A percentile compares a stretch with the other conserved stretches of the same genome.
Conservation (phyloP, 208 protist species). For the Trypanosoma scelopori region DNA sequence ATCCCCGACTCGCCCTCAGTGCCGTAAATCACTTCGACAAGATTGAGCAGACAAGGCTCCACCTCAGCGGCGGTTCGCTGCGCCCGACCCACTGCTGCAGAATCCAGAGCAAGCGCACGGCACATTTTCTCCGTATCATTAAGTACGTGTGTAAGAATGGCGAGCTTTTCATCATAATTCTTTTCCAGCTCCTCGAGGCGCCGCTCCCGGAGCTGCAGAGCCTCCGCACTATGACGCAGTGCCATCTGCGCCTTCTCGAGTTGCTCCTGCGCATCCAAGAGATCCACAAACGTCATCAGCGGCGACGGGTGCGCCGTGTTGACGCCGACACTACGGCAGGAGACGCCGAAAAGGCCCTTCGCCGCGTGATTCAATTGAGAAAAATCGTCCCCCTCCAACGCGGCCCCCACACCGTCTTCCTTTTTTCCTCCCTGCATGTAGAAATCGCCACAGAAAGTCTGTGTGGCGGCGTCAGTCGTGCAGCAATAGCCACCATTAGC, state of each 20-base stretch:
- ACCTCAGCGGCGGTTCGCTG: background rate
- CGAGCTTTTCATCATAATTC: conserved; percentile 14
- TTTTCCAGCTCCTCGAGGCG: background rate
- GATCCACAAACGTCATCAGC: conserved; percentile 24
- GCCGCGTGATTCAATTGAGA: background rate
- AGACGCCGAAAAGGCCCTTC: background rate
- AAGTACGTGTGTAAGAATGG: conserved; percentile 4
- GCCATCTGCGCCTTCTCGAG: background rate
- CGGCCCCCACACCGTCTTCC: background rate
- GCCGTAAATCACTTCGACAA: conserved; percentile 8
- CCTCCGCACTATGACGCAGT: background rate
- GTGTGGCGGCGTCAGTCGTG: conserved; percentile 1
- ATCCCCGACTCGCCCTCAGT: background rate
- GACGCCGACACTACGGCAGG: conserved; percentile 6
- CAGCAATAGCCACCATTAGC: background rate
- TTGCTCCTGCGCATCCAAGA: conserved; percentile 26
- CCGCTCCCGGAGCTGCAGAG: background rate
- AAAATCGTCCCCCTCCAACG: background rate
- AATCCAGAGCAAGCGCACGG: background rate
- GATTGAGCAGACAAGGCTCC: conserved; percentile 4
- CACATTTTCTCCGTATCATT: conserved; percentile 11
- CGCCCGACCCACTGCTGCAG: background rate
- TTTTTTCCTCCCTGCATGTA: background rate
- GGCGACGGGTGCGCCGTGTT: conserved; percentile 18
- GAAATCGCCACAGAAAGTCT: background rate